Conservation (phyloP, 345 rosid species). For the Pistacia atlantica region DNA sequence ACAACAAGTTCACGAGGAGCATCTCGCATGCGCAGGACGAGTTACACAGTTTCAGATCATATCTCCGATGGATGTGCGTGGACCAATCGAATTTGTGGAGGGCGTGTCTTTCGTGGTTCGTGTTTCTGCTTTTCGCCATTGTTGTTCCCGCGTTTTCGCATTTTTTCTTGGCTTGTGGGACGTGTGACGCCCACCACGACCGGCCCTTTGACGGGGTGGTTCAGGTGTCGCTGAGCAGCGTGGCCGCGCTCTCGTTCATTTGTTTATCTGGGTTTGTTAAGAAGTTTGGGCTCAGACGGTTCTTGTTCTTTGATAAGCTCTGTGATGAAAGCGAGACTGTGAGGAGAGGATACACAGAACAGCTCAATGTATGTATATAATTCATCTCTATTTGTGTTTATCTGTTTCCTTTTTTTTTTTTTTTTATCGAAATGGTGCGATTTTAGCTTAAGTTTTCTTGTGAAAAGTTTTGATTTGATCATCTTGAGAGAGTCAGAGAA, state of each 20-base stretch:
- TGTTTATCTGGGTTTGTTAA: constrained; percentile 65
- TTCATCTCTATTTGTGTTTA: not conserved
- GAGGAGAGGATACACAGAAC: constrained; percentile 59
- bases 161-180: constrained; percentile 75
- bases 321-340: constrained; percentile 89
- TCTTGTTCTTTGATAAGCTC: constrained; percentile 91
- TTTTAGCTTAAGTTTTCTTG: not conserved
- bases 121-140: constrained; percentile 62
- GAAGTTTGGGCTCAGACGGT: constrained; percentile 70
- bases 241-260: constrained; percentile 69
- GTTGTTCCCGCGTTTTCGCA: constrained; percentile 74
- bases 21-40: constrained; percentile 75
- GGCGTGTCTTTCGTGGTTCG: constrained; percentile 69
- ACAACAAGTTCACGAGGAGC: constrained; percentile 45
- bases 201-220: constrained; percentile 77
- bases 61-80: constrained; percentile 85
- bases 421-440: not conserved
- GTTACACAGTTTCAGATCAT: constrained; percentile 69
- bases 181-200: constrained; percentile 68
- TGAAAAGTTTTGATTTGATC: not conserved
- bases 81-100: constrained; percentile 69
- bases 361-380: constrained; percentile 68
- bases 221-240: constrained; percentile 78
- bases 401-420: not conserved
- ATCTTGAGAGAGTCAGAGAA: not conserved